These are phyloP conservation scores for Aulographum hederae DNA, from an alignment of 2,329 filamentous ascomycete genomes.

Conservation along the genomic window DNA sequence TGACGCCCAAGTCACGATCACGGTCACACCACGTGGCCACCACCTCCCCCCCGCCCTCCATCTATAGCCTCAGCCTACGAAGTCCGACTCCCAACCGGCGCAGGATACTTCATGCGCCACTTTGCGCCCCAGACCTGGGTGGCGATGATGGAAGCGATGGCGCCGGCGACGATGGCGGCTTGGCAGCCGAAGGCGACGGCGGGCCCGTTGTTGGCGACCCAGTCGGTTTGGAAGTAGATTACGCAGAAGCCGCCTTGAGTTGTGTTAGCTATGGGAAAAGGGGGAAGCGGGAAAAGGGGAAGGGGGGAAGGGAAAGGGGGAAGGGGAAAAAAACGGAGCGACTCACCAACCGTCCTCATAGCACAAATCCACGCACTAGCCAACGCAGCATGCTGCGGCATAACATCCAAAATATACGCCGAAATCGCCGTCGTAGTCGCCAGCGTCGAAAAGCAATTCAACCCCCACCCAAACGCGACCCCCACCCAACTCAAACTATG, in stretches of 20 bases:
- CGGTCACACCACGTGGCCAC: too few species aligned
- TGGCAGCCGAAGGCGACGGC: conserved; percentile 17
- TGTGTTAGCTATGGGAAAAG: neutral
- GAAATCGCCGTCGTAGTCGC: conserved; percentile 15
- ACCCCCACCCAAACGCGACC: conserved; percentile 16
- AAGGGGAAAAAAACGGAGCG: neutral
- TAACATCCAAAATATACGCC: conserved; percentile 16
- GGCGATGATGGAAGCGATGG: conserved; percentile 10
- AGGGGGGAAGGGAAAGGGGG: too few species aligned
- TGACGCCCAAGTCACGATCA: too few species aligned
- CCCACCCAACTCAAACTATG: conserved; percentile 15
- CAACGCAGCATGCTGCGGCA: conserved; percentile 14
- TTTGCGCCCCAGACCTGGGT: conserved; percentile 13
- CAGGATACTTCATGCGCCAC: conserved; percentile 9
- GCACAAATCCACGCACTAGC: conserved; percentile 17
- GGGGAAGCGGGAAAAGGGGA: too few species aligned
- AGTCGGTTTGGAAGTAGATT: conserved; percentile 17
- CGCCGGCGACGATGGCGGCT: conserved; percentile 14
- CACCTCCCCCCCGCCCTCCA: too few species aligned
- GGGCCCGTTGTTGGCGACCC: conserved; percentile 13
- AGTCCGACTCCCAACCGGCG: conserved; percentile 1
- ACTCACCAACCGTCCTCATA: conserved; percentile 8
- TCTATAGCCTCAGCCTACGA: too few species aligned
- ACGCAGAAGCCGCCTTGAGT: conserved; percentile 15
- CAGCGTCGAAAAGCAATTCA: conserved; percentile 16